Base-by-base conservation (phyloP, 305 asterid species). In the Coffea humblotiana region DNA sequence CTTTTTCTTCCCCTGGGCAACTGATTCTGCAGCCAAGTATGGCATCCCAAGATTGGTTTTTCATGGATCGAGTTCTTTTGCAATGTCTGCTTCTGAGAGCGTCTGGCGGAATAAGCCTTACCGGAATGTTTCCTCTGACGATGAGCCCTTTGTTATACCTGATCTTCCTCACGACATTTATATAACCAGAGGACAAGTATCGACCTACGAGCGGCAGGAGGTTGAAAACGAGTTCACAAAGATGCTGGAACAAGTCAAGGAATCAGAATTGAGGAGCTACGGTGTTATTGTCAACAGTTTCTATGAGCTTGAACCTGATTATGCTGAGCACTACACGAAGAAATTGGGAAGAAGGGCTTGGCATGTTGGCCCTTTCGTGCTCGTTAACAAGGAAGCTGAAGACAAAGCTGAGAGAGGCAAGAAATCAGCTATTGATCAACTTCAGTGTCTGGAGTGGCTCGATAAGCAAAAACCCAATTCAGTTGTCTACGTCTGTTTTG, bases 281-380 rank as follows among this genome's bases (percentile, higher is more conserved):
- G 97, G 97, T 16, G 87, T 90, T 8, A 74, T 90, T 1, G 45
- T 86, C 1, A 93, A 93, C 71, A 93, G 94, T 83, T 92, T 92
- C 86, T 78, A 84, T 13, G 98, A 90, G 81, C 87, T 92, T 8
- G 97, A 92, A 66, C 75, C 89, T 0, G 90, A 63, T 3, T 92
- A 93, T 63, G 88, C 78, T 0, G 91, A 88, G 32, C 80, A 89
- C 9, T 88, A 83, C 71, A 78, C n/a, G 56, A 85, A 90, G 2
- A 82, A 84, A 21, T 37, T 90, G 54, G 89, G 91, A 32, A 88
- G 77, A 52, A 86, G 70, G 68, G 81, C 88, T 0, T 92, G 93
- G 97, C 80, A 86, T 27, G 60, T 90, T 0, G 95, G 97, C 10
- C 96, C 95, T 0, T 78, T 90, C 52, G 82, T 86, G 2, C 81